Evolutionary conservation across 2,329 filamentous ascomycete genomes (phyloP), one percentile per base, ranked within the genome.

Genomic region (Parastagonospora nodorum): DNA sequence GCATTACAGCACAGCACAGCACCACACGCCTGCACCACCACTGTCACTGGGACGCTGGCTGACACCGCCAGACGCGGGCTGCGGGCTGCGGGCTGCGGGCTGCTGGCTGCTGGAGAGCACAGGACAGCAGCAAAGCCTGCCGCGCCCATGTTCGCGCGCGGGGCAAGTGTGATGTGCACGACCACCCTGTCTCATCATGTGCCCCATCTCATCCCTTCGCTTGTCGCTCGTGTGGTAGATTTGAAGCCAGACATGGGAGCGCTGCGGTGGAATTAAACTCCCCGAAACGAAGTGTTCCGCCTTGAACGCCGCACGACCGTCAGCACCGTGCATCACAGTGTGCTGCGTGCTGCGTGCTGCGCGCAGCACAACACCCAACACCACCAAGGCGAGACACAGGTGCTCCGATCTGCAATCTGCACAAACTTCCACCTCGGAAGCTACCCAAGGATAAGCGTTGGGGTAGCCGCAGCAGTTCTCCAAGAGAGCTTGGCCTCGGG

Each of bases 161-260:
- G 46, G 46, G 45, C 53, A 57, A 33, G 42, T 49, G 51, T 51
- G 53, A 57, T 50, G 50, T 42, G 48, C 56, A 50, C 46, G 54
- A 54, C 37, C 48, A 33, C 32, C 48, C 16, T 46, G 55, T 59
- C 53, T 57, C 53, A 61, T 60, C 57, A 57, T 56, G 51, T 51
- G 53, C 45, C 47, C 44, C 48, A 50, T 50, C 45, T 40, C 49
- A 45, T 53, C 36, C 55, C 44, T 33, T 51, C 45, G 52, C 51
- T 43, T 42, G 40, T 8, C 11, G 37, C 37, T 27, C 11, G 37
- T 27, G 19, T 11, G 24, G 15, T 19, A 27, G 24, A n/a, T 39
- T 28, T 19, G 16, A 39, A 11, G 35, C 14, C 35, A 16, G 19
- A 35, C 48, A 50, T 57, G 48, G 49, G 40, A 45, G 50, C 44